Percentiles rank a stretch among this genome's conserved stretches.
These are phyloP conservation scores for Centella asiatica DNA, from an alignment of 129 eudicot species.

Conservation along the genomic window DNA sequence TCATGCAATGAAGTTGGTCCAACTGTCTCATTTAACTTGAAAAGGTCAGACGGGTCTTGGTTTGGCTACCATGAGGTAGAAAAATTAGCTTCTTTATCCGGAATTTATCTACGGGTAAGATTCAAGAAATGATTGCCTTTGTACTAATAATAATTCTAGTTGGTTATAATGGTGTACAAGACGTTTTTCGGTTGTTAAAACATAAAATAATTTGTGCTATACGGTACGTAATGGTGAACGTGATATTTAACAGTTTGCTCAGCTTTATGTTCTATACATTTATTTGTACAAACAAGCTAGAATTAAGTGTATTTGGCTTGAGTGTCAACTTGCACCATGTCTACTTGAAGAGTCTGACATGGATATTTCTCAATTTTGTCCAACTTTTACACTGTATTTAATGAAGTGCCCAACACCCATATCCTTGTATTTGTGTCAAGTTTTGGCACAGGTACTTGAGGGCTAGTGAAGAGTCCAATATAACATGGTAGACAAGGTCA, in stretches of 20 bases:
- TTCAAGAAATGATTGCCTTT: background rate
- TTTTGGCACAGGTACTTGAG: too few species aligned
- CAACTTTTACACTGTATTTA: too few species aligned
- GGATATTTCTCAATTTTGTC: too few species aligned
- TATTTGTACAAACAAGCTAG: too few species aligned
- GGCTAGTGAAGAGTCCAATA: too few species aligned
- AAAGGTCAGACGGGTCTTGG: slow-evolving; percentile 91
- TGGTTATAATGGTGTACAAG: background rate
- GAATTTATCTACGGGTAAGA: slow-evolving; percentile 86
- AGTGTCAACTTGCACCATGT: too few species aligned
- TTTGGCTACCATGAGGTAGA: slow-evolving; percentile 94
- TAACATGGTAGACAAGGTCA: too few species aligned
- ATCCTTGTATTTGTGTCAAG: too few species aligned
- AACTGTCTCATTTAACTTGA: slow-evolving; percentile 70
- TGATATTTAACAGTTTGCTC: slow-evolving; percentile 1
- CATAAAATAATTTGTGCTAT: background rate
- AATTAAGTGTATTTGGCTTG: too few species aligned
- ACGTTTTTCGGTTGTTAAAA: background rate
- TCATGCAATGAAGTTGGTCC: slow-evolving; percentile 48
- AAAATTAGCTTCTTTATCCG: slow-evolving; percentile 84
- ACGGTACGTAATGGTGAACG: background rate
- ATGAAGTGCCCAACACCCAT: too few species aligned
- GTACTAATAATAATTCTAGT: background rate
- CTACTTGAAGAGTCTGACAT: too few species aligned
- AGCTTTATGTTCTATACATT: background rate